Base-by-base conservation (phyloP, 345 rosid genomes). In the Corchorus capsularis region DNA sequence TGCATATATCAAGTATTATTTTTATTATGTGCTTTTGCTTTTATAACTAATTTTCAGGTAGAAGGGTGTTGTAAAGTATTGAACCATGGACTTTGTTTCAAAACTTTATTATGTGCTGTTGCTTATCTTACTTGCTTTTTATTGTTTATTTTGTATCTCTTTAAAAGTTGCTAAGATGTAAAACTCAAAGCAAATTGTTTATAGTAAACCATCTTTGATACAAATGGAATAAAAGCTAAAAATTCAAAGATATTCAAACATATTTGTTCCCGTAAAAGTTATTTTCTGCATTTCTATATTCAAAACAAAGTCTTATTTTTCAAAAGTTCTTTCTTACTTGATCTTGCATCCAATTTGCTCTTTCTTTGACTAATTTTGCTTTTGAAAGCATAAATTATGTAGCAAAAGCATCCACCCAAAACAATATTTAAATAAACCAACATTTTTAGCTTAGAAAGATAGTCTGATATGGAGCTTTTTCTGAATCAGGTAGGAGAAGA, bases 401-500 rank as follows among this genome's bases (percentile, higher is more conserved):
- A 65, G 53, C 17, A 3, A 67, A 46, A 22, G 10, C 12, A 22
- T 6, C 39, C 69, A 4, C 27, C 34, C 22, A 70, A 34, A 52
- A 19, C 4, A 47, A 70, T 41, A 47, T 34, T 52, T 27, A 34
- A 49, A 45, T 8, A 61, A 32, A 8, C 49, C 45, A 19, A 9
- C 46, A 6, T 62, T 75, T 61, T 43, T 50, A 41, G 34, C 60
- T 52, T 41, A 69, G 46, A n/a, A 60, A 60, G 20, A 68, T 72
- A 32, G 63, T 78, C 71, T 79, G 59, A 45, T 74, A 12, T 78
- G 43, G 64, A 27, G 43, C n/a, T 77, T 57, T 71, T 65, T 80
- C 63, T 50, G 81, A 70, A 84, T 73, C 84, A 94, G 97, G 94
- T 87, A 79, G 98, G 98, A 52, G 91, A 93, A 88, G 97, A 89